These are phyloP conservation scores for Pharnaceum exiguum DNA, from an alignment of 148 eudicot species.

Conservation along the genomic window DNA sequence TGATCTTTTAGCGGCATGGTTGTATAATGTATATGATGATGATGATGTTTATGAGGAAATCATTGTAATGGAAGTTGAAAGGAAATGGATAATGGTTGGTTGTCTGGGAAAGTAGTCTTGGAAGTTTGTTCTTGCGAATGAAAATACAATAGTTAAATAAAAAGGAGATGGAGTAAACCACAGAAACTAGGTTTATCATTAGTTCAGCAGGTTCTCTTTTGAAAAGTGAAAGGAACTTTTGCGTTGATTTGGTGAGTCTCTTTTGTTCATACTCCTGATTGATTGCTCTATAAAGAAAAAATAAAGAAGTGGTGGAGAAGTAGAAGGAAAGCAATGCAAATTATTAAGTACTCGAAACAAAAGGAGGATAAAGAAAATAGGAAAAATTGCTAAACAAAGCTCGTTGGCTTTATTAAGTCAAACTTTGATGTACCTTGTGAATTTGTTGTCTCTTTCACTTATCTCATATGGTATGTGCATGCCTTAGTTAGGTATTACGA, in stretches of 20 bases:
- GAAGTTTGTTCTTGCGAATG: conserved; percentile 26
- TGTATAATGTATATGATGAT: conserved; percentile 21
- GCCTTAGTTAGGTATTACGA: too few species aligned
- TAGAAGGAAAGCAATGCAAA: neutral
- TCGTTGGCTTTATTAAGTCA: too few species aligned
- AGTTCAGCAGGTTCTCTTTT: conserved; percentile 17
- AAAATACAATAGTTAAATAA: neutral
- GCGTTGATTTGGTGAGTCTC: conserved; percentile 19
- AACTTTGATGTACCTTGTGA: too few species aligned
- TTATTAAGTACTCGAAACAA: neutral
- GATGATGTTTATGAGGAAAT: conserved; percentile 22
- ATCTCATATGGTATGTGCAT: too few species aligned
- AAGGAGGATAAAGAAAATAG: too few species aligned
- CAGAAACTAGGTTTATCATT: conserved; percentile 4
- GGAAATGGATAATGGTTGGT: conserved; percentile 29
- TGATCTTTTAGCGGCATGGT: conserved; percentile 5
- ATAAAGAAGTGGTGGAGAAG: neutral
- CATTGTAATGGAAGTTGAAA: conserved; percentile 25
- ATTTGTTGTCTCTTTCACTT: too few species aligned
- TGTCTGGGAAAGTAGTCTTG: conserved; percentile 27
- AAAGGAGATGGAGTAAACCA: neutral
- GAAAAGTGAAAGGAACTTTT: conserved; percentile 24
- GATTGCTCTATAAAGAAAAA: conserved; percentile 3
- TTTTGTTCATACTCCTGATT: conserved; percentile 9
- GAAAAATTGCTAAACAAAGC: too few species aligned